phyloP scores from a whole-genome alignment of 2,329 filamentous ascomycete genomes.

The Botrytis sinoallii region DNA sequence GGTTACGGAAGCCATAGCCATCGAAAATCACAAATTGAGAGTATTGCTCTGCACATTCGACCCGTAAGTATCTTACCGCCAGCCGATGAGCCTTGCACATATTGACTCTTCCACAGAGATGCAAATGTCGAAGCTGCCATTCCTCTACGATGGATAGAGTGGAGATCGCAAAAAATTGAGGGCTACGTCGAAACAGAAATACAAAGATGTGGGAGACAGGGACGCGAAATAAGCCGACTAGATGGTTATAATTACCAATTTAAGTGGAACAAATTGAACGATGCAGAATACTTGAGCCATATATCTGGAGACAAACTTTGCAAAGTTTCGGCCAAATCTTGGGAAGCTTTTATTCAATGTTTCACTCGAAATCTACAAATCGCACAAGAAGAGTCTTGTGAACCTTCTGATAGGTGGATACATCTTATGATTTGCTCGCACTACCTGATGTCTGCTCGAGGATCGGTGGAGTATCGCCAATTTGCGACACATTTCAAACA shows the following conservation, averaged over 20 bases:
- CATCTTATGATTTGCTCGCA: slow-evolving; percentile 15
- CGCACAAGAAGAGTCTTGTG: neutral
- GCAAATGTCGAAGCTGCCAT: neutral
- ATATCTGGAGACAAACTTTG: neutral
- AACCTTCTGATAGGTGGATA: slow-evolving; percentile 7
- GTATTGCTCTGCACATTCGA: slow-evolving; percentile 12
- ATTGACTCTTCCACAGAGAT: neutral
- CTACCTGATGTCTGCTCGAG: slow-evolving; percentile 10
- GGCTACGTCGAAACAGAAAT: slow-evolving; percentile 8
- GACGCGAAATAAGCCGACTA: no score
- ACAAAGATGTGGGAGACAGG: slow-evolving; percentile 12
- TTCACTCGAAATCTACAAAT: slow-evolving; percentile 6
- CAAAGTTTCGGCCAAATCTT: neutral
- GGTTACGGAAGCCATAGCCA: neutral
- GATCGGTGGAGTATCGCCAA: neutral
- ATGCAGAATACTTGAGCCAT: neutral
- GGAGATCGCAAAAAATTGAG: neutral
- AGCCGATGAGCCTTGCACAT: neutral
- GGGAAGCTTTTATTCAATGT: slow-evolving; percentile 3
- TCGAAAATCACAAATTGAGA: slow-evolving; percentile 13
- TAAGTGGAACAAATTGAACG: slow-evolving; percentile 9
- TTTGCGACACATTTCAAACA: neutral
- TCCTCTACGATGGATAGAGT: neutral
- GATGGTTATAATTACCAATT: neutral
- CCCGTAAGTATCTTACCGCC: neutral